These are phyloP conservation scores for Triglochin maritima DNA, from an alignment of 106 monocot genomes.

Conservation along the genomic window DNA sequence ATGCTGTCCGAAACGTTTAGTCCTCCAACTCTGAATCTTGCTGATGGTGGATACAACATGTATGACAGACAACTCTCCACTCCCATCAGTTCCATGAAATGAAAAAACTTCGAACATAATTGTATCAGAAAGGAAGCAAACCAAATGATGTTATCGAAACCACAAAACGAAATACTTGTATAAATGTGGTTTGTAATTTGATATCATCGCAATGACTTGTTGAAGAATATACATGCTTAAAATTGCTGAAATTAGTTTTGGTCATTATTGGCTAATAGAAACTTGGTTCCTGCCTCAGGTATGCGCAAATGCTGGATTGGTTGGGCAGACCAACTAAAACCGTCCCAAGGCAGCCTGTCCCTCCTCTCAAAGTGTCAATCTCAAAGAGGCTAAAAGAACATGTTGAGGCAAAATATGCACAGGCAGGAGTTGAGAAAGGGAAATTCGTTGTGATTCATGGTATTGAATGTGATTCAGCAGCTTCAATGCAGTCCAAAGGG, in stretches of 20 bases:
- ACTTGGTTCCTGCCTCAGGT: constrained; percentile 31
- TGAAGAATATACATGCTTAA: too few species aligned
- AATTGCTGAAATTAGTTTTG: too few species aligned
- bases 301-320: constrained; percentile 76
- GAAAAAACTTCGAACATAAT: background rate
- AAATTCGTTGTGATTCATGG: constrained; percentile 75
- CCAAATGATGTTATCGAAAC: too few species aligned
- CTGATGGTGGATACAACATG: constrained; percentile 79
- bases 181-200: too few species aligned
- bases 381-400: constrained; percentile 63
- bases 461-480: constrained; percentile 67
- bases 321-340: constrained; percentile 47
- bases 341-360: constrained; percentile 40
- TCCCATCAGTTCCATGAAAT: background rate
- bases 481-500: constrained; percentile 78
- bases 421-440: constrained; percentile 55
- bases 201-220: too few species aligned
- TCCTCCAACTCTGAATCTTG: constrained; percentile 45
- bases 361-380: constrained; percentile 60
- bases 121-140: too few species aligned
- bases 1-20: constrained; percentile 58
- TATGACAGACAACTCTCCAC: constrained; percentile 20
- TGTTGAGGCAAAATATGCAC: constrained; percentile 48
- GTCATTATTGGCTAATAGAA: background rate
- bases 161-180: too few species aligned